Base-by-base conservation (phyloP, 2,329 filamentous ascomycete species). In the Stemphylium beticola region DNA sequence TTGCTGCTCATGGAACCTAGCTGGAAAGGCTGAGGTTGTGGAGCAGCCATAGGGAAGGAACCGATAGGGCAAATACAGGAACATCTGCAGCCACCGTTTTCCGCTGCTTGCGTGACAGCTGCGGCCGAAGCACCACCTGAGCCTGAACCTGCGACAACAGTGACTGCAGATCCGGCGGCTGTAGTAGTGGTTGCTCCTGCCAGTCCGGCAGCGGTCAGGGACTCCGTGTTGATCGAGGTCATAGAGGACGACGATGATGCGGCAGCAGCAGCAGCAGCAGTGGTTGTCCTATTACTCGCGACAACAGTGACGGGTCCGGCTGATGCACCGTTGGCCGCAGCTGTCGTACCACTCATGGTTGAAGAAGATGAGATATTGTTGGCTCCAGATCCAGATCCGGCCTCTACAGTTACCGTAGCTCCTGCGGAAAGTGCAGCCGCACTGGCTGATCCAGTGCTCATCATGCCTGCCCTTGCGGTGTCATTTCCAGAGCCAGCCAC, bases 41-140 rank as follows among this genome's bases (percentile, higher is more conserved):
- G 66, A 12, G 67, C 61, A 1, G 54, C 38, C 69, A 74, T 74
- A 15, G 72, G 70, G 54, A 72, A 73, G 6, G 64, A 58, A 6
- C 63, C 66, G 1, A 61, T 61, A 2, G 70, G 70, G 50, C 72
- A 74, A 32, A 52, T 37, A 49, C 71, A 74, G n/a, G 62, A 54
- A 47, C 72, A 74, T 26, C 56, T 62, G 44, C 72, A 74, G 8
- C 54, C 61, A 18, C 56, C 61, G 22, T 60, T 58, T 15, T n/a
- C 48, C 2, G 39, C 54, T 11, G 56, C 57, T 24, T 59, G 53
- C 12, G 52, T 57, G 8, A 67, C 61, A 7, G 65, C 58, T 11
- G 58, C 52, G 2, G 54, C 47, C 1, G 58, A 53, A 8, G 24
- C 53, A 14, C 18, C 22, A 18, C 26, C 26, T 38, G 43, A 24